A percentile compares a stretch with the other conserved stretches of the same genome.
Conservation (phyloP, 1,284 basidiomycete species). For the Ganoderma meredithae region DNA sequence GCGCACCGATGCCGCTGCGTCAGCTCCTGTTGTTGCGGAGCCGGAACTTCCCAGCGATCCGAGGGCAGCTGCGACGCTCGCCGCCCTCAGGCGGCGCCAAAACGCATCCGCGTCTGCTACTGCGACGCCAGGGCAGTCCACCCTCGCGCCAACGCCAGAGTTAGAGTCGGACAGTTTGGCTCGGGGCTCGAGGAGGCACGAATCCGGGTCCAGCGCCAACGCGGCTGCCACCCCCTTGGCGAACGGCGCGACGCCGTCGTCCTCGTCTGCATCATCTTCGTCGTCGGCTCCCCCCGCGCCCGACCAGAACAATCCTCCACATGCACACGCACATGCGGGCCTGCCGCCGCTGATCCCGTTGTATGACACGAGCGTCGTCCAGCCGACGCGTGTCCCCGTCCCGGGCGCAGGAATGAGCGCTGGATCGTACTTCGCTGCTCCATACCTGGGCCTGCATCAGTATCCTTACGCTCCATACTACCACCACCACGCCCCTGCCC, state of each 20-base stretch:
- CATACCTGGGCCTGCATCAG: conserved; percentile 6
- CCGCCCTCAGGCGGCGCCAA: conserved; percentile 23
- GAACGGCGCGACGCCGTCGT: neutral
- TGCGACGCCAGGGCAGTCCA: neutral
- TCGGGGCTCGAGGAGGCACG: conserved; percentile 2
- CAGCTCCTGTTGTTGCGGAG: neutral
- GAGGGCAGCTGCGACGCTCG: conserved; percentile 25
- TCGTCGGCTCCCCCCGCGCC: neutral
- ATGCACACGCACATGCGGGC: neutral
- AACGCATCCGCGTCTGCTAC: neutral
- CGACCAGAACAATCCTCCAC: conserved; percentile 28
- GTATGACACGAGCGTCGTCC: conserved; percentile 44
- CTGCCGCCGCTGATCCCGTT: conserved; percentile 55
- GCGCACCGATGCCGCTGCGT: neutral
- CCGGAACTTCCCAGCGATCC: conserved; percentile 11
- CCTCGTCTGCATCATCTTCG: neutral
- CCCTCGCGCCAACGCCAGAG: neutral
- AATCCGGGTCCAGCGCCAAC: neutral
- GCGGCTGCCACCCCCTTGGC: neutral
- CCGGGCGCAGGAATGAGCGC: conserved; percentile 2
- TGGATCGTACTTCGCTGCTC: conserved; percentile 7
- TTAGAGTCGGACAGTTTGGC: conserved; percentile 1
- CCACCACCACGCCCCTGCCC: neutral
- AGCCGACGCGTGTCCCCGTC: conserved; percentile 8
- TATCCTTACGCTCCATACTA: too few relatives aligned